These are phyloP conservation scores for Glycyrrhiza uralensis DNA, from an alignment of 306 rosid genomes.

Conservation along the genomic window DNA sequence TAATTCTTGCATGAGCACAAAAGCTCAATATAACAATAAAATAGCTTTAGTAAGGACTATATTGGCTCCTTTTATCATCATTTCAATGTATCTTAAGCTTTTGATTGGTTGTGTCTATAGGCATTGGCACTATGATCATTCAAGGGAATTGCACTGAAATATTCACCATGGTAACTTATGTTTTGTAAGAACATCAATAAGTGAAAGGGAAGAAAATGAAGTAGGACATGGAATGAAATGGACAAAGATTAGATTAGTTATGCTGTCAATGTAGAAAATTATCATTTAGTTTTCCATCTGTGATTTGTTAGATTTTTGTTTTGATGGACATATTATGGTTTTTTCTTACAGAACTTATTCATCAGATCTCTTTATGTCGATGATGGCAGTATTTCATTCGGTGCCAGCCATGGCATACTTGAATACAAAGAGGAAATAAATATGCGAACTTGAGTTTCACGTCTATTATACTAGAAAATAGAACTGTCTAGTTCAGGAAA, in stretches of 20 bases:
- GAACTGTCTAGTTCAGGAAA: constrained; percentile 3
- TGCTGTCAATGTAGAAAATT: neutral
- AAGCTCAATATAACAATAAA: neutral
- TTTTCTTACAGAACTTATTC: constrained; percentile 15
- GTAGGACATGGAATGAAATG: neutral
- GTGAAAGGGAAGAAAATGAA: neutral
- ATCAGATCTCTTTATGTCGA: neutral
- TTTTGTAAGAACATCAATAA: neutral
- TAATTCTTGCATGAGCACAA: neutral
- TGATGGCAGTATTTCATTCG: neutral
- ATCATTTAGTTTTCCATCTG: constrained; percentile 9
- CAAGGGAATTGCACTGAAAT: neutral
- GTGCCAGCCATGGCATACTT: neutral
- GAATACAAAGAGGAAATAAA: neutral
- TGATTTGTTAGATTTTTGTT: constrained; percentile 12
- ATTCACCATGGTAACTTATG: neutral
- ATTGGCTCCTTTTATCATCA: neutral
- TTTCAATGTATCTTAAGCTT: neutral
- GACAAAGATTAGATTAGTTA: neutral
- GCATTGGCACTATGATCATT: neutral
- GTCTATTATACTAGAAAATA: neutral
- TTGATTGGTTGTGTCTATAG: neutral
- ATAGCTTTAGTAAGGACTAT: neutral
- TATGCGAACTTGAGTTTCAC: neutral
- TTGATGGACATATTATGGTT: neutral